Base-by-base conservation (phyloP, 345 rosid species). In the Ricinus communis region DNA sequence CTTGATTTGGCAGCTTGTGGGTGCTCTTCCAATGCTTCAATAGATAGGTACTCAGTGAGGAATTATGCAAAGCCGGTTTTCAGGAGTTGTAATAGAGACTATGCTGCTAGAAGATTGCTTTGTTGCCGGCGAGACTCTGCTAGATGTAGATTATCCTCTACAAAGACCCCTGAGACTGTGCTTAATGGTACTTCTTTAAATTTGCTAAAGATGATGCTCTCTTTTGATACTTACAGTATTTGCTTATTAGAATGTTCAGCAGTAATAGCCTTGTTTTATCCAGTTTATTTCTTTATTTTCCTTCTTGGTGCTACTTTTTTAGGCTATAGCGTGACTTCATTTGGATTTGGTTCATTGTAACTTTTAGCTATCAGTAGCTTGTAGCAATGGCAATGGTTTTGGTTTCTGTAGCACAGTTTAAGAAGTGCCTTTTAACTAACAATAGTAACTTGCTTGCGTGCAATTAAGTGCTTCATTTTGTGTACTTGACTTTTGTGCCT, bases 1-100 rank as follows among this genome's bases (percentile, higher is more conserved):
- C 82, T 86, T 79, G 93, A 87, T 81, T 76, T 85, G 73, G 82
- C 77, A 62, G 77, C 87, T 74, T 86, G 85, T 71, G 95, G 89
- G 22, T 86, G 88, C 71, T 85, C 91, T 62, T 85, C 82, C 41
- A 83, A 79, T 80, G 86, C 85, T 68, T 79, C 86, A 30, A 78
- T 67, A 72, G 83, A 80, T 58, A 82, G 85, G 70, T 71, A 56
- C 67, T 69, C 81, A 7, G 80, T 69, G 51, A 83, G 80, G 47
- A 86, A 66, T 22, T 71, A 52, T 68, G 78, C 71, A 0, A 79
- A 62, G 81, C 61, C 75, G 8, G 80, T 76, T 77, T 81, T 70
- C 52, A 75, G 66, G 72, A 71, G 72, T 31, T 68, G 78, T 69
- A 58, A 52, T 68, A 55, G 78, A 69, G 75, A 63, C 64, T 60